A percentile compares a stretch with the other conserved stretches of the same genome.
Evolutionary conservation across 345 rosid genomes (phyloP).

Genomic region (Eucalyptus lansdowneana): DNA sequence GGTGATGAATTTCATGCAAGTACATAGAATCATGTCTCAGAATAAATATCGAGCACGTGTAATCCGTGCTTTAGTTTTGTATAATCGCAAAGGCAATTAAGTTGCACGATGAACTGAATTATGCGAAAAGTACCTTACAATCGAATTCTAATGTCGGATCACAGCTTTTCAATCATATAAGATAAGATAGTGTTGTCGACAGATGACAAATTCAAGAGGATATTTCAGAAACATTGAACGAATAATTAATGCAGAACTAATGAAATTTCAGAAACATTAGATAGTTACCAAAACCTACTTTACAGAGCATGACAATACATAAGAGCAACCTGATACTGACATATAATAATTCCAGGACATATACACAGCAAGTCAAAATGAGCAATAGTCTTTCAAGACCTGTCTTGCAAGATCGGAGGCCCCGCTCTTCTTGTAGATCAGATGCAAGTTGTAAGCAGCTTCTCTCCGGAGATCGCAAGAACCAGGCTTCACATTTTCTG

Average conservation of each 20-base stretch:
- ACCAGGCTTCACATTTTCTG: conserved; percentile 23
- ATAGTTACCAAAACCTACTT: neutral
- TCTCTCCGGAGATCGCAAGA: conserved; percentile 55
- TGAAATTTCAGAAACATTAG: neutral
- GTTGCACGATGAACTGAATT: neutral
- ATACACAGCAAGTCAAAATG: conserved; percentile 7
- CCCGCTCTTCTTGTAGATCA: conserved; percentile 55
- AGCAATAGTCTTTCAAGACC: conserved; percentile 53
- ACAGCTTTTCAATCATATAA: neutral
- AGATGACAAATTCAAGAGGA: neutral
- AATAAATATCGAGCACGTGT: neutral
- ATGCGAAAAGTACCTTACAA: neutral
- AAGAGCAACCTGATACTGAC: neutral
- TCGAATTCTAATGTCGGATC: neutral
- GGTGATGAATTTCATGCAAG: neutral
- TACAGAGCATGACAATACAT: neutral
- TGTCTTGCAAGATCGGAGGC: conserved; percentile 67
- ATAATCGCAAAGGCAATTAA: neutral
- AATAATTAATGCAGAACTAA: neutral
- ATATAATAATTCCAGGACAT: neutral
- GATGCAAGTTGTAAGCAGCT: conserved; percentile 63
- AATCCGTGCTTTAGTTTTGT: neutral
- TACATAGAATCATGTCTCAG: neutral
- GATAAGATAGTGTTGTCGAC: neutral
- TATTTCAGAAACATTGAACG: neutral